Percentiles rank a stretch among this genome's conserved stretches.
Evolutionary conservation across 768 basidiomycete species (phyloP).

Genomic region (Boletus barrowsii): DNA sequence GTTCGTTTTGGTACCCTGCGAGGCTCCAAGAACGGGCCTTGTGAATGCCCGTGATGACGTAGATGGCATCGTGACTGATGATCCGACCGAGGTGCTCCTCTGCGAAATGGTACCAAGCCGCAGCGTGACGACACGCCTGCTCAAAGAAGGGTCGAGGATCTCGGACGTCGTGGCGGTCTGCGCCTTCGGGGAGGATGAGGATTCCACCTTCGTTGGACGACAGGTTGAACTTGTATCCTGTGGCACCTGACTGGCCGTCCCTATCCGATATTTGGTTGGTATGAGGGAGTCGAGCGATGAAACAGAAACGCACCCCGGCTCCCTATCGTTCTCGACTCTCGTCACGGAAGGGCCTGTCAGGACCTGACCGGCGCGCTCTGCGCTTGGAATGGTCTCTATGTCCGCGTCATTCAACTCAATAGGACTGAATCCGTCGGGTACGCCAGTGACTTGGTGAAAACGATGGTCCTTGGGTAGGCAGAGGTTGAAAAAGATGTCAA

Average conservation of each 20-base stretch:
- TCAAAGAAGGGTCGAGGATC: constrained; percentile 25
- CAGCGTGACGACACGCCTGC: constrained; percentile 26
- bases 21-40: constrained; percentile 31
- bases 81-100: constrained; percentile 25
- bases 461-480: constrained; percentile 33
- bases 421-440: constrained; percentile 31
- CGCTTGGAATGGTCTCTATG: constrained; percentile 9
- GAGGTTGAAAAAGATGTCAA: constrained; percentile 40
- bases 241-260: background rate
- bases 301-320: constrained; percentile 5
- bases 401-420: constrained; percentile 19
- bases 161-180: constrained; percentile 24
- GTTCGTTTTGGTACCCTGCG: constrained; percentile 19
- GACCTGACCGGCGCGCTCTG: constrained; percentile 11
- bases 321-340: background rate
- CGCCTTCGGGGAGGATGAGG: constrained; percentile 35
- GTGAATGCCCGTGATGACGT: constrained; percentile 31
- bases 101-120: constrained; percentile 32
- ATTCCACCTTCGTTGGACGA: constrained; percentile 30
- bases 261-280: background rate
- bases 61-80: constrained; percentile 31
- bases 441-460: constrained; percentile 9
- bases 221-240: constrained; percentile 12
- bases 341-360: constrained; percentile 13
- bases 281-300: background rate